Base-by-base conservation (phyloP, 1,284 basidiomycete genomes). In the Stereum hirsutum region DNA sequence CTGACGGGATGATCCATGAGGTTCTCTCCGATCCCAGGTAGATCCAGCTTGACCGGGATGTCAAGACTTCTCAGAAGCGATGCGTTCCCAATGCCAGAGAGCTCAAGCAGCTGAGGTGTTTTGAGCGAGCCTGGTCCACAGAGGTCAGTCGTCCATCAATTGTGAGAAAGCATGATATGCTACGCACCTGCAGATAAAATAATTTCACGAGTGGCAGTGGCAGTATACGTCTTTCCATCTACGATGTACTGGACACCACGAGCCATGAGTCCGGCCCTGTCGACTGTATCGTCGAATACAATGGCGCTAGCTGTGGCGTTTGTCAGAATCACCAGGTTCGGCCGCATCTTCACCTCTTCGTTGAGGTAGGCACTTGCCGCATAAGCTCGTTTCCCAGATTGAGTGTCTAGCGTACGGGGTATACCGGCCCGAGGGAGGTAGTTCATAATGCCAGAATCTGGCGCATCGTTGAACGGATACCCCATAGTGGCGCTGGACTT, bases 161-260 rank as follows among this genome's bases (percentile, higher is more conserved):
- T 17, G 15, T 10, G 21, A n/a, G 21, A 20, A 4, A 17, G 5
- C 15, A 35, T 17, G 33, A 11, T 31, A 20, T 20, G 33, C 4
- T n/a, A 19, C 33, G 10, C 10, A 28, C 23, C 14, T 17, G 19
- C 27, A 25, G 43, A 25, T 37, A 41, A 2, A 35, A 35, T 19
- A 7, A 50, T 27, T 27, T 71, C 69, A 38, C 54, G 60, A 26
- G 49, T 57, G 1, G 56, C 62, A 7, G 46, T 43, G 11, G 55
- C 57, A 3, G 55, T 50, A 19, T 56, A 56, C 5, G 23, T 42
- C 3, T 36, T 32, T 4, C 54, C 57, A 6, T 36, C 45, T 6
- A 32, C 35, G 20, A 52, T 31, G 34, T 47, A 51, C 20, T 51
- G 37, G 15, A 51, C 48, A 1, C 32, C 48, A 23, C 39, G 42